These are phyloP conservation scores for Closterium sp. DNA, from an alignment of 139 green algal species.

Conservation along the genomic window DNA sequence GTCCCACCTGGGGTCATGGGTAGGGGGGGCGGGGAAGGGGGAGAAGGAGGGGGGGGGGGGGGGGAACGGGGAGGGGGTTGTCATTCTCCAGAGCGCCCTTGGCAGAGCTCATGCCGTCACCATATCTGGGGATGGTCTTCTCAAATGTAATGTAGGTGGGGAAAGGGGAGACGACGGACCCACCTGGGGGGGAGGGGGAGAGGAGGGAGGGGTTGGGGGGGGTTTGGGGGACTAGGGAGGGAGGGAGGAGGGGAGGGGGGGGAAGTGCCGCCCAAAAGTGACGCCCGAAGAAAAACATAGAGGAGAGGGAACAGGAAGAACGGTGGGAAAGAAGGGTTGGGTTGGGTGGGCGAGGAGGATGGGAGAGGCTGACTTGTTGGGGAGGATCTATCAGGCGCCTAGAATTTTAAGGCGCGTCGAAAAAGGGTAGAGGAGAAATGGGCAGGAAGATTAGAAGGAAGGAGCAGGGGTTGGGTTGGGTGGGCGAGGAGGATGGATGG, in stretches of 20 bases:
- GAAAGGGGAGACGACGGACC: constrained; percentile 75
- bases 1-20: constrained; percentile 59
- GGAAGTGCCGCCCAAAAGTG: too few relatives aligned
- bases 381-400: too few relatives aligned
- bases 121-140: constrained; percentile 93
- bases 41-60: too few relatives aligned
- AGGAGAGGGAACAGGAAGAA: background rate
- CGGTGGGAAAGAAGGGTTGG: background rate
- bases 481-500: constrained; percentile 55
- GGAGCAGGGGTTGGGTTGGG: too few relatives aligned
- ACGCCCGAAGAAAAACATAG: too few relatives aligned
- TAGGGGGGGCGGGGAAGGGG: too few relatives aligned
- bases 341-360: background rate
- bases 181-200: background rate
- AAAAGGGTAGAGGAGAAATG: background rate
- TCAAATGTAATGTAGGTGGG: constrained; percentile 95
- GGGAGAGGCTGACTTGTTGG: too few relatives aligned
- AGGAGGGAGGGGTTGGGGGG: too few relatives aligned
- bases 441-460: constrained; percentile 55
- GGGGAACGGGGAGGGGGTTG: too few relatives aligned
- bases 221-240: too few relatives aligned
- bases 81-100: constrained; percentile 94
- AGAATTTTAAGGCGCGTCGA: too few relatives aligned
- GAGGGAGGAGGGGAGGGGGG: too few relatives aligned
- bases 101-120: constrained; percentile 94